Base-by-base conservation (phyloP, 164 flowering plant species). In the Amborella trichopoda region DNA sequence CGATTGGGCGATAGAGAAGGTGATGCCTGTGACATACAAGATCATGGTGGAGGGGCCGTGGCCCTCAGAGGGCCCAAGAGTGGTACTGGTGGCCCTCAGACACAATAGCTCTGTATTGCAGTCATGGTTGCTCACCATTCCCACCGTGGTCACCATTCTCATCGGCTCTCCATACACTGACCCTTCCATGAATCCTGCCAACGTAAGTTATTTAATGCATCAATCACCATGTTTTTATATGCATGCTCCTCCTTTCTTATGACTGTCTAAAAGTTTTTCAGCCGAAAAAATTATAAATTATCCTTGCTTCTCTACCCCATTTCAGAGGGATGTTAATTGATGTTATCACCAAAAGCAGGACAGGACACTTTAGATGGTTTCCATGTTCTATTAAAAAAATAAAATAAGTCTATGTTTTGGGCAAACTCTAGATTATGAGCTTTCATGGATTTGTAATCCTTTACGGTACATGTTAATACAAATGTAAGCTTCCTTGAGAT, bases 171-270 rank as follows among this genome's bases (percentile, higher is more conserved):
- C 37, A 17, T 80, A 70, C 58, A 86, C 96, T 13, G 93, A 93
- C 3, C 93, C 96, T 28, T 68, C 90, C 54, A 80, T 86, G 96
- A 86, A 86, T 61, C 93, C 93, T 34, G 89, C 82, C 66, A 78
- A 74, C 66, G 95, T 81, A 59, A 75, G 86, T 75, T 32, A 23
- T 23, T 5, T 33, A 8, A 26, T 27, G 32, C 6, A 10, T 28
- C 28, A 10, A 10, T 21, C 22, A 11, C 50, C 3, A 17, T 14
- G n/a, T 44, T 18, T 32, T 1, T 10, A 32, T 32, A 32, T 1
- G n/a, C 1, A 32, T 32, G 13, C 36, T 32, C n/a, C 3, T 37
- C 2, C 10, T 37, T 37, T 37, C 19, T 5, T 38, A 3, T 38
- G 8, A 6, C 3, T 38, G 11, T 32, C 36, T 11, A 32, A n/a